Percentiles rank a stretch among this genome's conserved stretches.
Evolutionary conservation across 306 rosid genomes (phyloP).

Genomic region (Acacia acuminata): DNA sequence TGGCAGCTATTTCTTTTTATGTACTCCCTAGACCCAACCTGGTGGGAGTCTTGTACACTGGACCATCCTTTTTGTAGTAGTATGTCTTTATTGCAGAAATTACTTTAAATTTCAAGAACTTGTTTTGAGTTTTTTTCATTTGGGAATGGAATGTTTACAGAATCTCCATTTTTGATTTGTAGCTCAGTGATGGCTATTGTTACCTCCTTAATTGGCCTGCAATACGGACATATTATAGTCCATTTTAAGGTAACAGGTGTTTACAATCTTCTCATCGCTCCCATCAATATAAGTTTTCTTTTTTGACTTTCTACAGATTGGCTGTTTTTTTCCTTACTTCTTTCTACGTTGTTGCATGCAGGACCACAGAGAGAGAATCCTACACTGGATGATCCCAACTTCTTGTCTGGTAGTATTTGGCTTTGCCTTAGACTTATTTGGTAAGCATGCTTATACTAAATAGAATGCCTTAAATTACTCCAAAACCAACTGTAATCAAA

Average conservation of each 20-base stretch:
- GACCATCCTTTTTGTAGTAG: no score
- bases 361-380: slow-evolving; percentile 78
- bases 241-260: slow-evolving; percentile 66
- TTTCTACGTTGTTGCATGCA: slow-evolving; percentile 38
- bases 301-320: background rate
- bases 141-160: background rate
- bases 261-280: background rate
- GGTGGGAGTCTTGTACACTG: no score
- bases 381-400: slow-evolving; percentile 77
- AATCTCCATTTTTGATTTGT: slow-evolving; percentile 2
- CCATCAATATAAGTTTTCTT: background rate
- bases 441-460: slow-evolving; percentile 34
- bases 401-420: slow-evolving; percentile 63
- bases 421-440: slow-evolving; percentile 62
- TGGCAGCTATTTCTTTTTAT: background rate
- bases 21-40: no score
- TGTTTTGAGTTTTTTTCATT: background rate
- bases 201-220: slow-evolving; percentile 94
- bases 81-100: background rate
- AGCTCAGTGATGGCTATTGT: no score
- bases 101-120: background rate
- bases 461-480: background rate
- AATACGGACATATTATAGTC: slow-evolving; percentile 83
- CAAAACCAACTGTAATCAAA: background rate
- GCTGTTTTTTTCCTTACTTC: background rate